These are phyloP conservation scores for Dactylella cylindrospora DNA, from an alignment of 2,329 filamentous ascomycete genomes.

Conservation along the genomic window DNA sequence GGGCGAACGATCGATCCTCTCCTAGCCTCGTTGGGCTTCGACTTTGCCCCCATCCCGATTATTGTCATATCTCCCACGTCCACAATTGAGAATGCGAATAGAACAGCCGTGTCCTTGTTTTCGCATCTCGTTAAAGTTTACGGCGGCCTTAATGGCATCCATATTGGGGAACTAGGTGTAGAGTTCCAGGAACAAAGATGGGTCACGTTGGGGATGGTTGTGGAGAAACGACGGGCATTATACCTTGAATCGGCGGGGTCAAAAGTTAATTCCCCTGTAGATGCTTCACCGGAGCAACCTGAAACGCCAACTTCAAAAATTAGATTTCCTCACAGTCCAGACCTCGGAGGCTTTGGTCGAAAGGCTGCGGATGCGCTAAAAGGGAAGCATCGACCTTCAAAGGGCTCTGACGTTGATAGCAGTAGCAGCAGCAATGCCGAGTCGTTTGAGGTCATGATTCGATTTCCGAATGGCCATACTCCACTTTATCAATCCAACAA, in stretches of 20 bases:
- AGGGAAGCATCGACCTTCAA: conserved; percentile 22
- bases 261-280: conserved; percentile 20
- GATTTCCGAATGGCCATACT: conserved; percentile 33
- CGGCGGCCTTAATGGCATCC: conserved; percentile 25
- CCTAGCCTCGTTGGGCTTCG: conserved; percentile 24
- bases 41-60: conserved; percentile 33
- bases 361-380: conserved; percentile 37
- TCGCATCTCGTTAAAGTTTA: conserved; percentile 39
- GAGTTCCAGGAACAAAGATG: conserved; percentile 41
- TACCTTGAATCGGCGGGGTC: conserved; percentile 19
- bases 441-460: conserved; percentile 39
- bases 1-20: conserved; percentile 19
- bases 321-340: conserved; percentile 28
- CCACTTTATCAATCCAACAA: conserved; percentile 30
- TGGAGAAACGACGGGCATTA: conserved; percentile 29
- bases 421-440: conserved; percentile 19
- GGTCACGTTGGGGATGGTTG: conserved; percentile 38
- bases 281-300: conserved; percentile 8
- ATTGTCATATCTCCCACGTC: conserved; percentile 38
- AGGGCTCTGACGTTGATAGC: conserved; percentile 11
- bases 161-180: conserved; percentile 37
- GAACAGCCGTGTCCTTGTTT: conserved; percentile 25
- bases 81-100: conserved; percentile 36
- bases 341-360: conserved; percentile 39
- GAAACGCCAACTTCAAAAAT: conserved; percentile 22